Base-by-base conservation (phyloP, 2,329 filamentous ascomycete genomes). In the Huntiella abstrusa region DNA sequence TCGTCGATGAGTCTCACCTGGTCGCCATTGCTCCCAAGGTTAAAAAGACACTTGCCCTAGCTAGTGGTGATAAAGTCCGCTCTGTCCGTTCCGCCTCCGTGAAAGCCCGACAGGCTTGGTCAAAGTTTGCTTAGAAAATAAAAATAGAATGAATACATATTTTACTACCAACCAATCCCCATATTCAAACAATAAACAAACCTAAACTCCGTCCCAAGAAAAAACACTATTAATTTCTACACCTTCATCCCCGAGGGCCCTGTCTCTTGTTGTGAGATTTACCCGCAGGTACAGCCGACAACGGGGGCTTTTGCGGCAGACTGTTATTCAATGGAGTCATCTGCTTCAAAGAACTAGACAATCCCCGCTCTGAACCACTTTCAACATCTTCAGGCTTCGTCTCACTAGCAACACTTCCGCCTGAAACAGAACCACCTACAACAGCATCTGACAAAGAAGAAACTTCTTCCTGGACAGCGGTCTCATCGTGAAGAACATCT, bases 41-140 rank as follows among this genome's bases (percentile, higher is more conserved):
- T 38, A 60, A 66, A 49, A 60, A 67, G 3, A 63, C 70, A 44
- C 54, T 76, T 49, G 64, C 66, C 1, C 53, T 60, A 6, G 70
- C 70, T 1, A 72, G 70, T 43, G 72, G 71, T 1, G 70, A 75
- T 51, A 56, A 60, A 4, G 66, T 72, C 6, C 61, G 73, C 39
- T 69, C 71, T 50, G 62, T 75, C 39, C 62, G 73, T 41, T 65
- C 61, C 47, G 61, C 60, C 41, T 71, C 72, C 13, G 61, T 70
- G 45, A 52, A 57, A 49, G 69, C 71, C 3, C 63, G 69, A 46
- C 60, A 59, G 43, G 64, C 63, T 5, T 76, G 72, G 72, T 59
- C 58, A 3, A 40, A n/a, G 4, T 36, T 50, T 17, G 48, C 43
- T 34, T 49, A 43, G 19, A 41, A 41, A 28, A 32, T 28, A 32